phyloP scores from a whole-genome alignment of 371 early-diverging fungal species.

The Mucor circinelloides region DNA sequence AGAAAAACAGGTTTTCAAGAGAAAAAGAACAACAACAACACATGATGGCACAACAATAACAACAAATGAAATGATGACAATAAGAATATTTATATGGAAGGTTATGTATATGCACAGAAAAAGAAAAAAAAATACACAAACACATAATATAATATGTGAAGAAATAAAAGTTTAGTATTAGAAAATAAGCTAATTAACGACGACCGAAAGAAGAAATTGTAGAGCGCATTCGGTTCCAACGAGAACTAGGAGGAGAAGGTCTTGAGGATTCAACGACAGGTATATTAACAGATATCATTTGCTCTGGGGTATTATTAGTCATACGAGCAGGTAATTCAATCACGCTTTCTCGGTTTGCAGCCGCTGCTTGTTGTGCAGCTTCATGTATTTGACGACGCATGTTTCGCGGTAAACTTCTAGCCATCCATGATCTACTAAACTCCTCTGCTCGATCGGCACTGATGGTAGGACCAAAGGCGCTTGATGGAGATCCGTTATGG shows the following conservation, averaged over 20 bases:
- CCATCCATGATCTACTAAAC: constrained; percentile 52
- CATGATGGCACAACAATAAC: neutral
- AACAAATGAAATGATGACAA: neutral
- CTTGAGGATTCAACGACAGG: neutral
- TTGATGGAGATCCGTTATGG: constrained; percentile 16
- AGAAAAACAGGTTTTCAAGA: neutral
- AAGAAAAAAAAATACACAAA: too few relatives aligned
- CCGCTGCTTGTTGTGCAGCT: constrained; percentile 25
- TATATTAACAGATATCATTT: neutral
- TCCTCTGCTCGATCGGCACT: constrained; percentile 43
- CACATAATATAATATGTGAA: too few relatives aligned
- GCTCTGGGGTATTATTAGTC: constrained; percentile 15
- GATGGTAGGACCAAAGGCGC: constrained; percentile 50
- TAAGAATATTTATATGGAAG: neutral
- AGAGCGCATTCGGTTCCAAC: constrained; percentile 2
- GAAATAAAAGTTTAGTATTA: neutral
- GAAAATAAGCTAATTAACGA: neutral
- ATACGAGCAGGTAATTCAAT: constrained; percentile 35
- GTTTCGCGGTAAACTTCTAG: constrained; percentile 46
- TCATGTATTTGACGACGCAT: constrained; percentile 49
- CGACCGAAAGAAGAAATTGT: neutral
- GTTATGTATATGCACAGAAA: too few relatives aligned
- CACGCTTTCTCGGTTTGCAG: constrained; percentile 20
- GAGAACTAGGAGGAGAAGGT: neutral
- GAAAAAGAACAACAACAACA: neutral